Conservation (phyloP, 2,329 filamentous ascomycete genomes). For the Teratosphaeria zuluensis region DNA sequence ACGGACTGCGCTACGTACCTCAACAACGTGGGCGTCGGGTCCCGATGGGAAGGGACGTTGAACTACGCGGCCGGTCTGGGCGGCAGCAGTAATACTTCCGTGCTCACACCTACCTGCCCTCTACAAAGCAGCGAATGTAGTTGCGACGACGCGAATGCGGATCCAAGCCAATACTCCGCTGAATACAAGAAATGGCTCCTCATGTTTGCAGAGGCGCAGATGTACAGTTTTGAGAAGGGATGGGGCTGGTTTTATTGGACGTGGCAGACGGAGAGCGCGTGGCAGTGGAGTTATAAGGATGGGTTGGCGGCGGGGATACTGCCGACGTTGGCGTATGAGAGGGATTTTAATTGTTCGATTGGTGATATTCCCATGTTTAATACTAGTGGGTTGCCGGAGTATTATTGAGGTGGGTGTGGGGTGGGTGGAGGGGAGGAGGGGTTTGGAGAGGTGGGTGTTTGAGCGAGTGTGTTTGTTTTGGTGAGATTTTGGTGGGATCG, state of each 20-base stretch:
- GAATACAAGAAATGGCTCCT: conserved; percentile 77
- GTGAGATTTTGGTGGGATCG: too few species aligned
- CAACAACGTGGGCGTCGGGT: conserved; percentile 82
- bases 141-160: conserved; percentile 68
- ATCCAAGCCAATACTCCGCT: conserved; percentile 55
- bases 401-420: conserved; percentile 25
- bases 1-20: conserved; percentile 83
- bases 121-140: conserved; percentile 54
- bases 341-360: conserved; percentile 32
- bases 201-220: conserved; percentile 92
- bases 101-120: conserved; percentile 67
- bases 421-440: neutral
- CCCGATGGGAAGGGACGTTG: conserved; percentile 84
- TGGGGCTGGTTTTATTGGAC: conserved; percentile 99
- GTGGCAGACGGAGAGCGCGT: conserved; percentile 77
- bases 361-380: conserved; percentile 31
- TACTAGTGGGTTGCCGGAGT: conserved; percentile 33
- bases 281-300: conserved; percentile 87
- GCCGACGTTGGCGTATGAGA: conserved; percentile 44
- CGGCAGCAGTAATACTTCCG: conserved; percentile 45
- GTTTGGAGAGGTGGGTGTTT: neutral
- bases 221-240: conserved; percentile 83
- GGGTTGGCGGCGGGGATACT: conserved; percentile 70
- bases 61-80: conserved; percentile 40
- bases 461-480: neutral